Conservation (phyloP, 805 yeast genomes). For the Clavispora phyllophila region DNA sequence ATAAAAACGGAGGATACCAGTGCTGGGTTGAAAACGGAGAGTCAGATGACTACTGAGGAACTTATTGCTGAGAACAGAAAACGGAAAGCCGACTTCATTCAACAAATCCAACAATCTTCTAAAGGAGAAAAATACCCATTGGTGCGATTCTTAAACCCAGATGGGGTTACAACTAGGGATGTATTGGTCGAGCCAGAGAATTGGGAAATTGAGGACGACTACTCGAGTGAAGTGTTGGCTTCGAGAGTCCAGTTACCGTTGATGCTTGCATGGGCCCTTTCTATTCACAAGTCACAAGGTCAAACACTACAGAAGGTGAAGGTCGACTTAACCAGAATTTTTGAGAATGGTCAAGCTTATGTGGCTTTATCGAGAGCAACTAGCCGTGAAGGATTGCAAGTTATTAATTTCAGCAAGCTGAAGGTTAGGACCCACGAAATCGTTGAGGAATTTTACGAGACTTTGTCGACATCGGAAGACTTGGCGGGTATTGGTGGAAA, state of each 20-base stretch:
- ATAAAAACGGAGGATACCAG: neutral
- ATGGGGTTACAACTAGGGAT: constrained; percentile 63
- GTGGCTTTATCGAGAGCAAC: constrained; percentile 76
- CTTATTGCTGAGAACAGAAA: constrained; percentile 23
- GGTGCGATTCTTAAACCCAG: constrained; percentile 69
- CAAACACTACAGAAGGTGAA: constrained; percentile 69
- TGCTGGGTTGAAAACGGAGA: neutral
- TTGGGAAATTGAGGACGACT: constrained; percentile 76
- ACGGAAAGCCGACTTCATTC: constrained; percentile 45
- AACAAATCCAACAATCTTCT: constrained; percentile 40
- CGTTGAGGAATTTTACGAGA: constrained; percentile 12
- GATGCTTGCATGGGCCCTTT: constrained; percentile 74
- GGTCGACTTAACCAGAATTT: constrained; percentile 61
- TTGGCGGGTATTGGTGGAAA: neutral
- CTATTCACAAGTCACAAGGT: constrained; percentile 83
- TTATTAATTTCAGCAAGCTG: constrained; percentile 11
- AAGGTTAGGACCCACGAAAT: constrained; percentile 12
- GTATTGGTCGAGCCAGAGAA: constrained; percentile 75
- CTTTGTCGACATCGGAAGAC: constrained; percentile 24
- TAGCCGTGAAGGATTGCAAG: constrained; percentile 15
- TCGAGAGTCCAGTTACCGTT: constrained; percentile 55
- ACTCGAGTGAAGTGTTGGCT: constrained; percentile 52
- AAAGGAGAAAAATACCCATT: constrained; percentile 56
- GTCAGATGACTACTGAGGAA: neutral
- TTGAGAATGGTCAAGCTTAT: constrained; percentile 81